Evolutionary conservation across 2,329 filamentous ascomycete species (phyloP).

Genomic region (Fusarium sublunatum): DNA sequence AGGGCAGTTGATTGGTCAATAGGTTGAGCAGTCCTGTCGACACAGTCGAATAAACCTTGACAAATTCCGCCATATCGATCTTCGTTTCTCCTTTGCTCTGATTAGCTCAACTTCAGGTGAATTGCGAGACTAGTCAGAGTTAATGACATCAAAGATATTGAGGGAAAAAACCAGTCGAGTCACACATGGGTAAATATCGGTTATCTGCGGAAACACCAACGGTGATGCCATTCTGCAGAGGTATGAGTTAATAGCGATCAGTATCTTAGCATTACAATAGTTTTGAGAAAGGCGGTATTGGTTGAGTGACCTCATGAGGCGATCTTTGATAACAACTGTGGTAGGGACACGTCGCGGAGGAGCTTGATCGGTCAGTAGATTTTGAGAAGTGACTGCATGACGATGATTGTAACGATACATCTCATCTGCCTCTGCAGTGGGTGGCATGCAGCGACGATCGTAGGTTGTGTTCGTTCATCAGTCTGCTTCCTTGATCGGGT

Average conservation of each 20-base stretch:
- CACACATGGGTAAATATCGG: conserved; percentile 39
- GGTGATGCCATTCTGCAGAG: conserved; percentile 10
- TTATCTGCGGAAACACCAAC: conserved; percentile 9
- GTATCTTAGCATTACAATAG: not conserved
- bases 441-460: no score
- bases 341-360: no score
- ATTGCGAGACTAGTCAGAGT: not conserved
- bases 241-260: conserved; percentile 16
- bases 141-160: not conserved
- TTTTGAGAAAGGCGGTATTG: not conserved
- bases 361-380: no score
- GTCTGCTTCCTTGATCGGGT: no score
- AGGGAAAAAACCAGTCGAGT: not conserved
- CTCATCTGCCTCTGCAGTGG: no score
- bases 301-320: not conserved
- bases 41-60: conserved; percentile 44
- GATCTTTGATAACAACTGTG: no score
- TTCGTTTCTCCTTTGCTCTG: not conserved
- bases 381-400: no score
- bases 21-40: conserved; percentile 57
- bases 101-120: not conserved
- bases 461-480: no score
- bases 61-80: conserved; percentile 25
- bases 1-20: conserved; percentile 64
- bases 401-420: no score